These are phyloP conservation scores for Eutypa lata DNA, from an alignment of 2,329 filamentous ascomycete species.

Conservation along the genomic window DNA sequence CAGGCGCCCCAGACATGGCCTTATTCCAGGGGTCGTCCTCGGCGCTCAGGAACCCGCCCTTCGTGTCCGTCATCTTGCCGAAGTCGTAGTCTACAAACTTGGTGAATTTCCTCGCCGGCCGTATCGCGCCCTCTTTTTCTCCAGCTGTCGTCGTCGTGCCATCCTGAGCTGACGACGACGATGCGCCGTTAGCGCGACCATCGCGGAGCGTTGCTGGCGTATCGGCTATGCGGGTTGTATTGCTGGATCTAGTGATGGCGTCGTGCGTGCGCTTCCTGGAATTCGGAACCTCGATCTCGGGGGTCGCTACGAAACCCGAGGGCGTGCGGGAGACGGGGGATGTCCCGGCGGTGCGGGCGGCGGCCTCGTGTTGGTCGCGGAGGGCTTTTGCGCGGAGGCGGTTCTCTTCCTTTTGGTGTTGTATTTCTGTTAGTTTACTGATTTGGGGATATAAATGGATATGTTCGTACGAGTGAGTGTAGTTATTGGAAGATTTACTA, in stretches of 20 bases:
- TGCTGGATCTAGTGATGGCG: constrained; percentile 51
- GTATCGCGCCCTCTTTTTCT: constrained; percentile 45
- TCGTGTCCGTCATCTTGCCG: constrained; percentile 96
- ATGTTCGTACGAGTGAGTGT: not conserved
- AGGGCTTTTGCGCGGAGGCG: constrained; percentile 85
- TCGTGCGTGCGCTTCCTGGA: constrained; percentile 67
- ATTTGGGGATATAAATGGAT: too few relatives aligned
- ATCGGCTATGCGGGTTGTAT: constrained; percentile 5
- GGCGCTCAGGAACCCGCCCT: constrained; percentile 87
- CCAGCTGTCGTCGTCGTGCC: constrained; percentile 37
- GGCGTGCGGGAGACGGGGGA: constrained; percentile 47
- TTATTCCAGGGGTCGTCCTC: constrained; percentile 91
- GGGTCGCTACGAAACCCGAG: constrained; percentile 70
- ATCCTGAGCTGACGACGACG: constrained; percentile 21
- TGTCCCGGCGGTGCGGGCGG: constrained; percentile 45
- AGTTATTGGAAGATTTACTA: not conserved
- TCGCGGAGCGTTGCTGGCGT: constrained; percentile 64
- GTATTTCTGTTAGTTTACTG: constrained; percentile 11
- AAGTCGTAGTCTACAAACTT: constrained; percentile 98
- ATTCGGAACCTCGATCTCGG: constrained; percentile 58
- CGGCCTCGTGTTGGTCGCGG: constrained; percentile 68
- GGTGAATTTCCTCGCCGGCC: constrained; percentile 81
- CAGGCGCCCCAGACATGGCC: constrained; percentile 54
- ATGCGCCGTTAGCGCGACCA: constrained; percentile 48
- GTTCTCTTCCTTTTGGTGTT: constrained; percentile 69